These are phyloP conservation scores for Alternaria longipes DNA, from an alignment of 2,329 filamentous ascomycete species.

Conservation along the genomic window DNA sequence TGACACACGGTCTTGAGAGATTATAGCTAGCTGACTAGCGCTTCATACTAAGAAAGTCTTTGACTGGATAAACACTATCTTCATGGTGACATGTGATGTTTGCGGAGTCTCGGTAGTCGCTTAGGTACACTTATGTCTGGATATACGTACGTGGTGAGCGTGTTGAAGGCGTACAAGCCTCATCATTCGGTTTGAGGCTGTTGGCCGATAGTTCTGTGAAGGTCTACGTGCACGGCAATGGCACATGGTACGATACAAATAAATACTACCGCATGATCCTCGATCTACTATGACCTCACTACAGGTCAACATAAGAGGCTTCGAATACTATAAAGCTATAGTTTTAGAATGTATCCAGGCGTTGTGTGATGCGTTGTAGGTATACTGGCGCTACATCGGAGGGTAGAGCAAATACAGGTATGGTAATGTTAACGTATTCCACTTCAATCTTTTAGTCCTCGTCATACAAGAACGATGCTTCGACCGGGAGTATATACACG, in stretches of 20 bases:
- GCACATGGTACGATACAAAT: neutral
- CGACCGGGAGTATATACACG: neutral
- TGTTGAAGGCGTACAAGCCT: neutral
- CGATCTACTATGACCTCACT: neutral
- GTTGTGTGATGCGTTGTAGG: neutral
- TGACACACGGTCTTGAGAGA: constrained; percentile 3
- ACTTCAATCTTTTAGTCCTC: neutral
- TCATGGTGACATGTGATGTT: neutral
- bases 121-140: neutral
- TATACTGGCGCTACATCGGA: neutral
- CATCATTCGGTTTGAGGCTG: neutral
- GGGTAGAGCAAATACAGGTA: neutral
- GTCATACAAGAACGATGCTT: neutral
- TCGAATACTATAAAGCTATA: neutral
- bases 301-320: neutral
- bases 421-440: neutral
- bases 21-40: constrained; percentile 18
- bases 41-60: constrained; percentile 12
- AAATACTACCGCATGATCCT: neutral
- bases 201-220: neutral
- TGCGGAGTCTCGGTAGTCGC: neutral
- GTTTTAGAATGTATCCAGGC: neutral
- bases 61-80: neutral
- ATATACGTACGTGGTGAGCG: neutral
- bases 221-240: neutral